Percentiles rank a stretch among this genome's conserved stretches.
These are phyloP conservation scores for Exophiala dermatitidis DNA, from an alignment of 2,329 filamentous ascomycete species.

Conservation along the genomic window DNA sequence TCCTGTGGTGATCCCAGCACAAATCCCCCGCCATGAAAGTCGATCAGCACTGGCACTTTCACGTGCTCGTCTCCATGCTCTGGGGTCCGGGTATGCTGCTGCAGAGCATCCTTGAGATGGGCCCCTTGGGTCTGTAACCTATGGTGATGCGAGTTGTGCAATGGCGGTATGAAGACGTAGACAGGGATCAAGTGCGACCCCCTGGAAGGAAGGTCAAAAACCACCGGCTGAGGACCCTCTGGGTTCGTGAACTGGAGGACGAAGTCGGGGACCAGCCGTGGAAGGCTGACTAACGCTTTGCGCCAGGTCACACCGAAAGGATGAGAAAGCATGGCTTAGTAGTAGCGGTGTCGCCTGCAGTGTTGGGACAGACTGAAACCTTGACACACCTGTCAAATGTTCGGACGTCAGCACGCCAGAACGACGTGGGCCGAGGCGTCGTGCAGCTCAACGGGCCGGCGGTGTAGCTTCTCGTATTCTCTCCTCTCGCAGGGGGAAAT, in stretches of 20 bases:
- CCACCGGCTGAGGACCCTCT: constrained; percentile 25
- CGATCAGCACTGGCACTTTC: constrained; percentile 24
- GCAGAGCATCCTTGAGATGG: constrained; percentile 13
- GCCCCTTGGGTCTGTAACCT: constrained; percentile 4
- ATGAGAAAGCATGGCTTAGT: constrained; percentile 10
- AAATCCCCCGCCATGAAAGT: constrained; percentile 28
- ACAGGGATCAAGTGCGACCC: constrained; percentile 24
- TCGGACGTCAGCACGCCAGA: too few species aligned
- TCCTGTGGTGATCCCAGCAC: constrained; percentile 26
- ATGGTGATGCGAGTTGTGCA: constrained; percentile 9
- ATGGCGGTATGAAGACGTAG: constrained; percentile 25
- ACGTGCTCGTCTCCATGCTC: constrained; percentile 2
- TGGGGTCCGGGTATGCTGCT: constrained; percentile 1
- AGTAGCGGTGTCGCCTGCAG: neutral
- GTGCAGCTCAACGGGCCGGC: too few species aligned
- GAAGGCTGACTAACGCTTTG: constrained; percentile 24
- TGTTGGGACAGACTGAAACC: neutral
- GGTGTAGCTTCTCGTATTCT: too few species aligned
- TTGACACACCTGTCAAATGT: neutral
- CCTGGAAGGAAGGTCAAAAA: constrained; percentile 24
- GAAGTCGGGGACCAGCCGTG: constrained; percentile 24
- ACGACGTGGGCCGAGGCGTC: too few species aligned
- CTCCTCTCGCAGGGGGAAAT: too few species aligned
- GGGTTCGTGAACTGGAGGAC: constrained; percentile 25
- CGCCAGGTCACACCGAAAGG: constrained; percentile 22